phyloP scores from a whole-genome alignment of 164 flowering plant genomes.

The Euptelea pleiosperma region DNA sequence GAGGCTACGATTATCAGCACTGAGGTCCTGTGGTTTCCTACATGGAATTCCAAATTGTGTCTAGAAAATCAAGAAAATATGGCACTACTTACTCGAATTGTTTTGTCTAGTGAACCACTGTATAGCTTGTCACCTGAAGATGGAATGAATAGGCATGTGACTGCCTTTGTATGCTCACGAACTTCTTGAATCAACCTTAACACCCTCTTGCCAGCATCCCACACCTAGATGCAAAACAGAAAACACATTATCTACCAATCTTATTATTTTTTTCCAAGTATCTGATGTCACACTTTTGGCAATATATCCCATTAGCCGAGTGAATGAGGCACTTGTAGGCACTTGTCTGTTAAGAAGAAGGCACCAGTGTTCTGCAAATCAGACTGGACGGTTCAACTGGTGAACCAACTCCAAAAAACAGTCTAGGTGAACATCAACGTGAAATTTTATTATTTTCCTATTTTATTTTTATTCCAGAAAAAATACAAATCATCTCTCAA shows the following conservation, averaged over 20 bases:
- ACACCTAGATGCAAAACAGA: constrained; percentile 32
- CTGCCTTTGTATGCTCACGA: constrained; percentile 61
- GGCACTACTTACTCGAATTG: constrained; percentile 54
- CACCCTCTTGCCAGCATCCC: constrained; percentile 54
- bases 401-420: no score
- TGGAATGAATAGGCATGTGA: constrained; percentile 52
- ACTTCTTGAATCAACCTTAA: constrained; percentile 59
- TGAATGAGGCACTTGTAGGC: no score
- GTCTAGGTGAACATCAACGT: no score
- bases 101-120: constrained; percentile 78
- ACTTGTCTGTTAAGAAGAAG: no score
- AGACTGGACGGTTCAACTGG: no score
- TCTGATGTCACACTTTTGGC: no score
- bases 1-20: neutral
- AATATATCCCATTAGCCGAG: no score
- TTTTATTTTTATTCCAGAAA: no score
- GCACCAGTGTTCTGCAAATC: no score
- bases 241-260: neutral
- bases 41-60: neutral
- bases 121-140: constrained; percentile 57
- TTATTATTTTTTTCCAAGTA: no score
- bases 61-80: neutral
- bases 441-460: no score
- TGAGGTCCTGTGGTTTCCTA: neutral
- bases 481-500: no score